Evolutionary conservation across 192 early-diverging fungal species (phyloP), one percentile per base, ranked within the genome.

Genomic region (Anaeromyces robustus): DNA sequence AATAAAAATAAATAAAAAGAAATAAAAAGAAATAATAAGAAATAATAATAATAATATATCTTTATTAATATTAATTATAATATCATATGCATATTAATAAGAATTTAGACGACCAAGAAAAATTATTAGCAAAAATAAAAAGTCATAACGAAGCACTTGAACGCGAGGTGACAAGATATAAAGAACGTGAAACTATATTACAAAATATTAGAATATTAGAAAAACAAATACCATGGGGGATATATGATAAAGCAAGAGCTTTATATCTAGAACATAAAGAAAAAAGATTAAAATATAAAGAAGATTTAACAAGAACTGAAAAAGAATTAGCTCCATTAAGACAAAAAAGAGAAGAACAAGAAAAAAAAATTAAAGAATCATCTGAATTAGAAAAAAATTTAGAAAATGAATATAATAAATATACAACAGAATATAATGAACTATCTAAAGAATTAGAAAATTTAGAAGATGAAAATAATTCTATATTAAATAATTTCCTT

Each of bases 101-200:
- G 43, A 52, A 22, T 22, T 22, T 52, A 52, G 43, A 52, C 4
- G 22, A 52, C 6, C 43, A 52, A 22, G 43, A 52, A 18, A 52
- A 52, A 52, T 22, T 52, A 22, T 52, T 52, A 52, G 22, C 16
- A 22, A 52, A 52, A 30, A 87, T 95, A 39, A 84, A 89, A 77
- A 90, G 91, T 77, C 88, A 92, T 77, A 94, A 95, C 79, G 89
- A 89, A 11, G 82, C 89, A 34, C 83, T 95, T 12, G 91, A 96
- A 82, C 90, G 88, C 77, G 95, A 96, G 82, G 95, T 96, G 16
- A 79, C 88, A 18, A 83, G 92, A 29, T 92, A 92, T 84, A 86
- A 91, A 34, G 92, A 96, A 83, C 91, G 92, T 16, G 90, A 93
- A 80, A 84, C 86, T 5, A 89, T 93, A 3, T 80, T 92, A 78